phyloP scores from a whole-genome alignment of 345 rosid species.

The Corchorus olitorius region DNA sequence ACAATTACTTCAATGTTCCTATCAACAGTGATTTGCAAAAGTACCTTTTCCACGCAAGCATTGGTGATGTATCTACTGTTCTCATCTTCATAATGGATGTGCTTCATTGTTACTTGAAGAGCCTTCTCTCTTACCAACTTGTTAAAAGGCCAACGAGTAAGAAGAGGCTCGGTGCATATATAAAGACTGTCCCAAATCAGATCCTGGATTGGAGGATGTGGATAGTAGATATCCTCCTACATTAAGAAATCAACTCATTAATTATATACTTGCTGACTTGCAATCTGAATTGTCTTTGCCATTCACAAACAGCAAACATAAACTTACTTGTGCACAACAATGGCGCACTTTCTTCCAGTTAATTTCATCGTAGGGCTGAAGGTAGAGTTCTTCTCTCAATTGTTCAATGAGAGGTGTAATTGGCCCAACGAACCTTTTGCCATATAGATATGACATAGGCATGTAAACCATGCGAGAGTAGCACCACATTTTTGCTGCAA shows the following conservation, averaged over 20 bases:
- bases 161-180: conserved; percentile 49
- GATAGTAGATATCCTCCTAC: conserved; percentile 64
- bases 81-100: conserved; percentile 69
- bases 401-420: conserved; percentile 52
- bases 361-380: conserved; percentile 51
- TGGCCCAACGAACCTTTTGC: too few relatives aligned
- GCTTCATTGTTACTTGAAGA: conserved; percentile 53
- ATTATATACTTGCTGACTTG: not conserved
- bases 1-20: not conserved
- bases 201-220: conserved; percentile 58
- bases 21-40: not conserved
- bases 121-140: conserved; percentile 53
- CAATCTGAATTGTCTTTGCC: not conserved
- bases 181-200: conserved; percentile 61
- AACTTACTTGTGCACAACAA: conserved; percentile 49
- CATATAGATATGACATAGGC: conserved; percentile 73
- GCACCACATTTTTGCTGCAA: conserved; percentile 71
- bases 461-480: conserved; percentile 64
- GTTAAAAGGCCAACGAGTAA: conserved; percentile 59
- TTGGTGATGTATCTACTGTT: conserved; percentile 66
- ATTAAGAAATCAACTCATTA: not conserved
- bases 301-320: not conserved
- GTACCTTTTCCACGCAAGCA: conserved; percentile 67
- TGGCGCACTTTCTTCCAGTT: conserved; percentile 54
- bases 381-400: conserved; percentile 54